These are phyloP conservation scores for Abelmoschus esculentus DNA, from an alignment of 345 rosid genomes.

Conservation along the genomic window DNA sequence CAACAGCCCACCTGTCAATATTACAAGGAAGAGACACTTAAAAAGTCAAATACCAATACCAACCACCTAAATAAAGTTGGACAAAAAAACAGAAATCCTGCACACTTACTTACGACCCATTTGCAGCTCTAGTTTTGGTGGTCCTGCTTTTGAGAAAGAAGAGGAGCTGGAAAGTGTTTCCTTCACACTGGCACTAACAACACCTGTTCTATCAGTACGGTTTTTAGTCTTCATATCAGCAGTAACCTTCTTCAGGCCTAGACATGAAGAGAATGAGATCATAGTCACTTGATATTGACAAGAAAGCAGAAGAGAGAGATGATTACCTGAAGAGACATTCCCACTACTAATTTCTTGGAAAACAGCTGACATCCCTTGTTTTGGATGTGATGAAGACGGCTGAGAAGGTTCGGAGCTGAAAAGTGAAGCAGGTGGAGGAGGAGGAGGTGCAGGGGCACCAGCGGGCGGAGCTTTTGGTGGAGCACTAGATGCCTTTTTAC, in stretches of 20 bases:
- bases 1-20: conserved; percentile 79
- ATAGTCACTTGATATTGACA: conserved; percentile 11
- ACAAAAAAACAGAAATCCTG: not conserved
- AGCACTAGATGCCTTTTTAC: conserved; percentile 41
- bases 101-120: conserved; percentile 90
- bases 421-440: conserved; percentile 75
- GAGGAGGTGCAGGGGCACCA: conserved; percentile 76
- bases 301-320: not conserved
- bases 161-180: conserved; percentile 41
- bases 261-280: conserved; percentile 13
- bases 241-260: conserved; percentile 87
- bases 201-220: conserved; percentile 61
- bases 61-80: conserved; percentile 10
- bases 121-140: conserved; percentile 93
- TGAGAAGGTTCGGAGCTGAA: conserved; percentile 62
- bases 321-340: conserved; percentile 64
- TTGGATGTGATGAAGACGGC: conserved; percentile 71
- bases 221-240: conserved; percentile 94
- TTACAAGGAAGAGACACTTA: conserved; percentile 12
- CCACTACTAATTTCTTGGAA: conserved; percentile 78
- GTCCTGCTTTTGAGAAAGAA: conserved; percentile 67
- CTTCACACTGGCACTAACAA: conserved; percentile 54
- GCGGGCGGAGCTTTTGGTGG: conserved; percentile 41
- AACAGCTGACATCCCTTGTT: conserved; percentile 91
- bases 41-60: conserved; percentile 9